Evolutionary conservation across 2,329 filamentous ascomycete species (phyloP), one percentile per base, ranked within the genome.

Genomic region (Fusarium sp.): DNA sequence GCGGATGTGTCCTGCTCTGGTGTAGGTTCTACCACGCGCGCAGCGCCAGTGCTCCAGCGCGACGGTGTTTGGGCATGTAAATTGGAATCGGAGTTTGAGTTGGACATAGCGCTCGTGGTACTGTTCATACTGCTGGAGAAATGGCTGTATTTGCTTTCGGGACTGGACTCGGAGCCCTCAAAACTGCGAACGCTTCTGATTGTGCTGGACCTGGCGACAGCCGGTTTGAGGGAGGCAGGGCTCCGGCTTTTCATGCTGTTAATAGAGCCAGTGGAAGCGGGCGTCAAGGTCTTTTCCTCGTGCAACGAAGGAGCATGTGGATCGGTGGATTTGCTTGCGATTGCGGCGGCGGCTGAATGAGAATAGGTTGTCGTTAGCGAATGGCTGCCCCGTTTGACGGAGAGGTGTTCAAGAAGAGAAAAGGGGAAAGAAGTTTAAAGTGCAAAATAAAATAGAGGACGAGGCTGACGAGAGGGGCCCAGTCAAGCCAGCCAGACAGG

Each of bases 111-210:
- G 76, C 85, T 87, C 50, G 78, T 75, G 72, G 82, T 85, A 76
- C 86, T 88, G 72, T 85, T 84, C 39, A 84, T 76, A 42, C 85
- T 87, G 78, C 85, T 86, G 39, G 85, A 87, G 67, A 88, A 84
- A 62, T 78, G 80, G 58, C 85, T 87, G 69, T 82, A 82, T 63
- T 80, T 81, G 74, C 77, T 80, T 49, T 81, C 79, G 50, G 78
- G 80, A 63, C 80, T 81, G 40, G 83, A 83, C 54, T 83, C 80
- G 63, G 77, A 80, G 33, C 78, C 81, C 74, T 88, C 86, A 74
- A 84, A 83, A 77, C 84, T 87, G 37, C 82, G 80, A 36, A 89
- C 86, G 54, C 85, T 83, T 64, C 87, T 85, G 63, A 89, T 88
- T 29, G 86, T 87, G 58, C 65, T 68, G 25, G 76, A 74, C 59